Evolutionary conservation across 495 filamentous ascomycete species (phyloP).

Genomic region (Podospora appendiculata): DNA sequence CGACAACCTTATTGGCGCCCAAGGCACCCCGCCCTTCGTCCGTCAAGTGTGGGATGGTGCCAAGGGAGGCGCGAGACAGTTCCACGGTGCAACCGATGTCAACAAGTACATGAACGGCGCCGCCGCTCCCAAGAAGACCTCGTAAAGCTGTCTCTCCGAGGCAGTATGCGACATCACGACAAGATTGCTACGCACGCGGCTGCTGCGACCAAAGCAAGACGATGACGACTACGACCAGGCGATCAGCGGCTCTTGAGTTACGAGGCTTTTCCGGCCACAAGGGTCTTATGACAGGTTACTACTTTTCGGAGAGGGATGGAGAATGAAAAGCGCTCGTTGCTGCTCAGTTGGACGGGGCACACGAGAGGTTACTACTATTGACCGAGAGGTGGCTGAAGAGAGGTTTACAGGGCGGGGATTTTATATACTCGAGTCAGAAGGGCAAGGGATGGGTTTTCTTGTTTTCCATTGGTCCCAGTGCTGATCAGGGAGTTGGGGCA

Average conservation of each 20-base stretch:
- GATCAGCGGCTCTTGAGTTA: not conserved
- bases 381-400: too few species aligned
- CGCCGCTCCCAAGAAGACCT: conserved; percentile 45
- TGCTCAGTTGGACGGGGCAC: too few species aligned
- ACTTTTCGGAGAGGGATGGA: not conserved
- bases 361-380: too few species aligned
- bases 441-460: too few species aligned
- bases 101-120: conserved; percentile 55
- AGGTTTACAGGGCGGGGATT: too few species aligned
- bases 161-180: conserved; percentile 1
- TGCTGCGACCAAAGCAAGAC: conserved; percentile 7
- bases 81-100: conserved; percentile 71
- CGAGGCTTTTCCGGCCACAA: not conserved
- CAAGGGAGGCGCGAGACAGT: conserved; percentile 67
- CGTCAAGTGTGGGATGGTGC: conserved; percentile 75
- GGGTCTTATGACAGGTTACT: not conserved
- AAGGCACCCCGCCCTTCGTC: conserved; percentile 77
- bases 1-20: conserved; percentile 75
- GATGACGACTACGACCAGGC: not conserved
- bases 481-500: too few species aligned
- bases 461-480: too few species aligned
- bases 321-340: too few species aligned
- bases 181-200: not conserved
- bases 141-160: conserved; percentile 14
- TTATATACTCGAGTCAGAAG: too few species aligned